These are phyloP conservation scores for Spathaspora gorwiae DNA, from an alignment of 805 yeast species.

Conservation along the genomic window DNA sequence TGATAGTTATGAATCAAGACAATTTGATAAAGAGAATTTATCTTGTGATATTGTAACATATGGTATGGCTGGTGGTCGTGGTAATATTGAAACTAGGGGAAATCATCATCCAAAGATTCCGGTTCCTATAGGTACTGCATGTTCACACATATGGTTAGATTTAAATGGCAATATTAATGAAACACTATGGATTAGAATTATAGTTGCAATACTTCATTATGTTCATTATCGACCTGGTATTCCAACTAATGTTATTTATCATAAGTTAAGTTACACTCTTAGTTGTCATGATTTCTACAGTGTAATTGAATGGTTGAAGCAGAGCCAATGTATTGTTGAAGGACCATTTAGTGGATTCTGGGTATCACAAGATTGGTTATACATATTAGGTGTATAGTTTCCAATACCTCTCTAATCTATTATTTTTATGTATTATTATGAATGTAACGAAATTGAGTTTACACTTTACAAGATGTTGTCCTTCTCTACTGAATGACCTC, in stretches of 20 bases:
- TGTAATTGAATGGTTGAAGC: slow-evolving; percentile 38
- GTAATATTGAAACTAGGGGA: slow-evolving; percentile 7
- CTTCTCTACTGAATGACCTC: too few relatives aligned
- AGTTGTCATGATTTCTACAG: slow-evolving; percentile 22
- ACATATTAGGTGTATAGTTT: slow-evolving; percentile 25
- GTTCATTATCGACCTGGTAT: slow-evolving; percentile 37
- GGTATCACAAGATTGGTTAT: slow-evolving; percentile 45
- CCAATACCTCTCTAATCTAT: too few relatives aligned
- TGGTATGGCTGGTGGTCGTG: slow-evolving; percentile 5
- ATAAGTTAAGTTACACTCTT: slow-evolving; percentile 25
- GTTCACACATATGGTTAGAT: slow-evolving; percentile 71
- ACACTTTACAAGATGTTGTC: too few relatives aligned
- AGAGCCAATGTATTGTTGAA: slow-evolving; percentile 30
- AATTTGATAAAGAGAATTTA: slow-evolving; percentile 60
- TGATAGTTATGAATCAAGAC: slow-evolving; percentile 70
- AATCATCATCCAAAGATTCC: slow-evolving; percentile 19
- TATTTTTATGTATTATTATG: background rate
- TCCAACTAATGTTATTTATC: slow-evolving; percentile 16
- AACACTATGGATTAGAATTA: slow-evolving; percentile 55
- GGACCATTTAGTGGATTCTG: slow-evolving; percentile 38
- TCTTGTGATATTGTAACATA: slow-evolving; percentile 57
- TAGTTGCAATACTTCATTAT: slow-evolving; percentile 40
- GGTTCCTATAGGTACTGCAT: slow-evolving; percentile 57
- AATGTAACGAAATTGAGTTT: background rate
- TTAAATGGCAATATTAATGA: slow-evolving; percentile 55